phyloP scores from a whole-genome alignment of 2,329 filamentous ascomycete genomes.

The Alternaria infectoria region DNA sequence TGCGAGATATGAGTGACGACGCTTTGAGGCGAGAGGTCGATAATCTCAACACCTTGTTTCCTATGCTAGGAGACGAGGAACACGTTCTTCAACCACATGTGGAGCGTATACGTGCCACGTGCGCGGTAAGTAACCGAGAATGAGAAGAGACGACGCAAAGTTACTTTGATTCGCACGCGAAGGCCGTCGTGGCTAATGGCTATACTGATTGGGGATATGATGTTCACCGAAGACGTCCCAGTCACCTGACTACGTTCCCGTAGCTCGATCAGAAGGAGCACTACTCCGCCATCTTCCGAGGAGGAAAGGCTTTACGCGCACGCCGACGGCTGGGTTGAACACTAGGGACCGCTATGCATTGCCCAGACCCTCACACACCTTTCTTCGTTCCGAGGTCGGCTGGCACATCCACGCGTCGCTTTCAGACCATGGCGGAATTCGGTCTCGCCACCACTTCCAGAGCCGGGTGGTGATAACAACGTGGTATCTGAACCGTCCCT shows the following conservation, averaged over 20 bases:
- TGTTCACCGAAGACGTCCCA: not conserved
- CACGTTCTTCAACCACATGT: not conserved
- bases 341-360: not conserved
- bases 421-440: not conserved
- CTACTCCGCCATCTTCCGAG: not conserved
- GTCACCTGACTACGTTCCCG: not conserved
- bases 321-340: not conserved
- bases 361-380: not conserved
- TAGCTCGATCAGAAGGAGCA: not conserved
- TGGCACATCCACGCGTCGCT: not conserved
- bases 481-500: not conserved
- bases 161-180: not conserved
- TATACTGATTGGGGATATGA: not conserved
- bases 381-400: not conserved
- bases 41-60: conserved; percentile 8
- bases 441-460: not conserved
- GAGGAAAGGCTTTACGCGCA: not conserved
- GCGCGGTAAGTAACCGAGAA: not conserved
- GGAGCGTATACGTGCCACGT: conserved; percentile 4
- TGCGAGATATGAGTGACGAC: not conserved
- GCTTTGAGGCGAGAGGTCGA: conserved; percentile 2
- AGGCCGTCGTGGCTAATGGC: not conserved
- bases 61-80: not conserved
- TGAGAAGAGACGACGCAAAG: not conserved
- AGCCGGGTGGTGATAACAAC: not conserved